Evolutionary conservation across 1,284 basidiomycete species (phyloP), one percentile per base, ranked within the genome.

Genomic region (Ustilago loliicola): DNA sequence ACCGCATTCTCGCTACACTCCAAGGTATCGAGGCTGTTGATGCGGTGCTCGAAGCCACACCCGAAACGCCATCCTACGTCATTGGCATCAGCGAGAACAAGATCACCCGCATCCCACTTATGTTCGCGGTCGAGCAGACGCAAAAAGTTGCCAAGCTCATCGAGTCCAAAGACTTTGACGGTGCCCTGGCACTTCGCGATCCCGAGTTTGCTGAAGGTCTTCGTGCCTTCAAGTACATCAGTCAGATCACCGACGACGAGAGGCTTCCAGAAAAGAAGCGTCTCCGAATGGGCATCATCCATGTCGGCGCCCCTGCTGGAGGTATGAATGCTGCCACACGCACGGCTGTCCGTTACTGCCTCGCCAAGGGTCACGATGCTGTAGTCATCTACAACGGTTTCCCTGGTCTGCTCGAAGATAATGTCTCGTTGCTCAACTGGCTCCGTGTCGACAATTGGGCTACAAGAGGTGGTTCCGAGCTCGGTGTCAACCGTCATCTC

Each of bases 311-410:
- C 0, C 96, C 97, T 3, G 96, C 96, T 3, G 96, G 96, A 65
- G 96, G 97, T 13, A 98, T 99, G 94, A 98, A 99, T 86, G 96
- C 96, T 1, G 96, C 96, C 0, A 98, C 95, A 0, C 92, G 96
- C 52, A 92, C 96, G 36, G 95, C 94, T 1, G 95, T 94, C 8
- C 93, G 96, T 19, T 98, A 94, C 89, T 98, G 95, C 86, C 88
- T 96, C 74, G 91, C 92, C 70, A 93, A 94, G 83, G 96, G 97
- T 0, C 96, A 99, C 87, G 93, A 90, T 23, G 93, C 96, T 17
- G 89, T 98, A 32, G 94, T 92, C 0, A 91, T 99, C 80, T 92
- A 96, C 89, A 99, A 98, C 86, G 96, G 97, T 29, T 98, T 98
- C 90, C 91, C 91, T 47, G 96, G 96, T 36, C 89, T 99, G 9